Conservation (phyloP, 495 filamentous ascomycete species). For the Bryoglossum gracile region DNA sequence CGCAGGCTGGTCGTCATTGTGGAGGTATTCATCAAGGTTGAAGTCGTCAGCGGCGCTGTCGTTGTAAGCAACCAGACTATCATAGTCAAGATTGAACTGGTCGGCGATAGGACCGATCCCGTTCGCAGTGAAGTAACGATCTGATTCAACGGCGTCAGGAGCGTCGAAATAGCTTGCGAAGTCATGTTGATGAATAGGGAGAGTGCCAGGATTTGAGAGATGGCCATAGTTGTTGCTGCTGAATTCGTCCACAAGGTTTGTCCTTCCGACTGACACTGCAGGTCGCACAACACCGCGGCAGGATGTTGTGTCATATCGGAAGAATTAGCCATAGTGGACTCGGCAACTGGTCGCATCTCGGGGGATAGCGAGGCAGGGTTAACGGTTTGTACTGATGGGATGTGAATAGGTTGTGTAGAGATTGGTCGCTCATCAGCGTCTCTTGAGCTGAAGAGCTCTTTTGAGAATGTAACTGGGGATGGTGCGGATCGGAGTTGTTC, state of each 20-base stretch:
- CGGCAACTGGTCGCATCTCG: slow-evolving; percentile 38
- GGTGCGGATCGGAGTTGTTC: slow-evolving; percentile 30
- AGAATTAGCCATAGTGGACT: slow-evolving; percentile 50
- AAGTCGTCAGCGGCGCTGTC: slow-evolving; percentile 45
- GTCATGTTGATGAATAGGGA: slow-evolving; percentile 59
- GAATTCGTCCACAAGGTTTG: slow-evolving; percentile 50
- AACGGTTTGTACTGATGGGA: slow-evolving; percentile 31
- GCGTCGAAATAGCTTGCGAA: slow-evolving; percentile 61
- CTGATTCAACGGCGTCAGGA: slow-evolving; percentile 61
- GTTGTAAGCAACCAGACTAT: slow-evolving; percentile 81
- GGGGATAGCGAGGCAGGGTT: slow-evolving; percentile 50
- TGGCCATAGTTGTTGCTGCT: slow-evolving; percentile 34
- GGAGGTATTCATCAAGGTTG: slow-evolving; percentile 48
- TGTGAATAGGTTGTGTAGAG: slow-evolving; percentile 33
- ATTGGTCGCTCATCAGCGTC: slow-evolving; percentile 26
- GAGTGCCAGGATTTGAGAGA: slow-evolving; percentile 43
- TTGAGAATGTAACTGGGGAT: slow-evolving; percentile 42
- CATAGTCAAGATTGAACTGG: slow-evolving; percentile 64
- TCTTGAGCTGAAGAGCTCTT: slow-evolving; percentile 41
- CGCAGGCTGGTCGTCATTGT: slow-evolving; percentile 32
- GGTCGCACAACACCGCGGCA: slow-evolving; percentile 99
- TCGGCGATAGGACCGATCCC: slow-evolving; percentile 63
- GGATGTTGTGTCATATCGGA: slow-evolving; percentile 99
- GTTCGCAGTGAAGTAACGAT: slow-evolving; percentile 71
- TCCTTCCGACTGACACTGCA: slow-evolving; percentile 91